Conservation (phyloP, 2,329 filamentous ascomycete genomes). For the Didymella keratinophila region DNA sequence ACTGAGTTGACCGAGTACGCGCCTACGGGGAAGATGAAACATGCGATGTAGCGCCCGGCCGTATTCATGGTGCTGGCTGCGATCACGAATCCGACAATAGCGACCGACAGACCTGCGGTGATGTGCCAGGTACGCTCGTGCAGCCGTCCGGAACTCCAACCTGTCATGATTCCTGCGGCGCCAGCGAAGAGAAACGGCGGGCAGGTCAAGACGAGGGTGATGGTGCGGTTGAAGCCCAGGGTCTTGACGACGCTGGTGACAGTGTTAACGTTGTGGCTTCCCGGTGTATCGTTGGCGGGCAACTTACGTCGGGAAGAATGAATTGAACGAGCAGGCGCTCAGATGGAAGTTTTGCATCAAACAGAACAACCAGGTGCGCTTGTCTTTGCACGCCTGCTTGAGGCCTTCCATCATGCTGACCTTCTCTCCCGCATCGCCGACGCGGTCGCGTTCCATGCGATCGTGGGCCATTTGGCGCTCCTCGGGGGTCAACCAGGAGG, state of each 20-base stretch:
- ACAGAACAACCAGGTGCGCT: conserved; percentile 43
- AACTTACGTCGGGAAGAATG: conserved; percentile 44
- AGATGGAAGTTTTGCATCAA: conserved; percentile 44
- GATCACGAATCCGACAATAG: conserved; percentile 54
- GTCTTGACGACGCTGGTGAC: conserved; percentile 44
- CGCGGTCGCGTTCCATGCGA: conserved; percentile 57
- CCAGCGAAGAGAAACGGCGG: conserved; percentile 60
- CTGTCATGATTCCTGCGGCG: conserved; percentile 56
- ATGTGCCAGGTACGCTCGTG: conserved; percentile 62
- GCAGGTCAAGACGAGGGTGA: conserved; percentile 50
- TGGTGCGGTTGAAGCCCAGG: conserved; percentile 47
- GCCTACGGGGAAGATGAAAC: conserved; percentile 43
- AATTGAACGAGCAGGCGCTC: conserved; percentile 43
- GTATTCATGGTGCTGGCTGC: conserved; percentile 40
- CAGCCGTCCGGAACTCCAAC: conserved; percentile 60
- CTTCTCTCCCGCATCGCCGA: conserved; percentile 52
- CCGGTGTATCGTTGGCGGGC: not conserved
- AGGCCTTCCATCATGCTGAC: conserved; percentile 41
- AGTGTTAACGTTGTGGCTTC: not conserved
- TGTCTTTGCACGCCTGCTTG: conserved; percentile 39
- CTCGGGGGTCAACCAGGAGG: conserved; percentile 55
- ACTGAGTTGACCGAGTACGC: conserved; percentile 44
- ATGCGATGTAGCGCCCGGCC: conserved; percentile 39
- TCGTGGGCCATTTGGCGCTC: conserved; percentile 54
- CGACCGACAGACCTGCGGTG: conserved; percentile 52